Conservation (phyloP, 768 basidiomycete species). For the Coprinopsis cinerea region DNA sequence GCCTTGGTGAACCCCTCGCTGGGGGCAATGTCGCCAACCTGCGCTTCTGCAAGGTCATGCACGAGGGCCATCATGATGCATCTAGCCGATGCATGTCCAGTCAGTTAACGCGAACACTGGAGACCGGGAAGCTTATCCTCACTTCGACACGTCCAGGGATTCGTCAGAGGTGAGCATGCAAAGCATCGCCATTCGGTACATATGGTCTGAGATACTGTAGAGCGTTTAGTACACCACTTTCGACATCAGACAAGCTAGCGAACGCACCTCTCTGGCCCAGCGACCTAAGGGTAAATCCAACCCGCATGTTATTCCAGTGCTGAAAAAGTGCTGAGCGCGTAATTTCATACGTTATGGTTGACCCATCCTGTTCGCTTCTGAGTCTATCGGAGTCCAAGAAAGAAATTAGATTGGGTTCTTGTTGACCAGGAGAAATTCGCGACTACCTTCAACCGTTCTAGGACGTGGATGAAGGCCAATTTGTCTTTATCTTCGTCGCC, state of each 20-base stretch:
- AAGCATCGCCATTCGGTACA: slow-evolving; percentile 96
- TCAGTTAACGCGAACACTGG: neutral
- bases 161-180: slow-evolving; percentile 79
- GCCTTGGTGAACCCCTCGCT: slow-evolving; percentile 78
- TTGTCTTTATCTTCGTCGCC: slow-evolving; percentile 58
- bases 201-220: slow-evolving; percentile 86
- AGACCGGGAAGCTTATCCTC: slow-evolving; percentile 15
- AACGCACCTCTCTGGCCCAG: slow-evolving; percentile 70
- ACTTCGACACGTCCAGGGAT: slow-evolving; percentile 73
- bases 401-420: neutral
- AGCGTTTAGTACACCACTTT: neutral
- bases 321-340: neutral
- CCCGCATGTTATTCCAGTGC: neutral
- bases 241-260: neutral
- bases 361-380: slow-evolving; percentile 97
- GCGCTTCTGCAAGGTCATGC: slow-evolving; percentile 95
- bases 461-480: slow-evolving; percentile 84
- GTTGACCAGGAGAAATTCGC: neutral
- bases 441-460: slow-evolving; percentile 89
- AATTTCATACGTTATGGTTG: slow-evolving; percentile 56
- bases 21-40: slow-evolving; percentile 95
- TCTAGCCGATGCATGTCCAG: slow-evolving; percentile 37
- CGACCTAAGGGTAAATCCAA: slow-evolving; percentile 57
- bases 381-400: slow-evolving; percentile 42
- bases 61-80: slow-evolving; percentile 88